These are phyloP conservation scores for Sherardia arvensis DNA, from an alignment of 257 asterid species.

Conservation along the genomic window DNA sequence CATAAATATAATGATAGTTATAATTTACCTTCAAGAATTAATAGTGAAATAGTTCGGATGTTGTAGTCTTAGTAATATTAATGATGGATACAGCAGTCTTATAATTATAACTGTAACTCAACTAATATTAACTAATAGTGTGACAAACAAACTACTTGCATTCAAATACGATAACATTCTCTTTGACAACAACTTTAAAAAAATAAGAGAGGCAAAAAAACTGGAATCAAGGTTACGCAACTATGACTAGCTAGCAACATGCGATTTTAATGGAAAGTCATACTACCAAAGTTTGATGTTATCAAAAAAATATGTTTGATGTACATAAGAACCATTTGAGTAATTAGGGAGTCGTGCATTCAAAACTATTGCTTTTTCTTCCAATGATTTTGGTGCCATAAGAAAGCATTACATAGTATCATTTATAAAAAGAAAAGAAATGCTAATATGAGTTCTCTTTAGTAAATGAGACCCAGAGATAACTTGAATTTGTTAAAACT, in stretches of 20 bases:
- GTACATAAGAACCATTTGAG: neutral
- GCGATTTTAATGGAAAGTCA: neutral
- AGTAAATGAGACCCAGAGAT: neutral
- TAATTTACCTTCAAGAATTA: too few relatives aligned
- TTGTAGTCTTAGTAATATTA: too few relatives aligned
- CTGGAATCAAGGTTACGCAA: neutral
- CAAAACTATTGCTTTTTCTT: too few relatives aligned
- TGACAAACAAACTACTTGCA: neutral
- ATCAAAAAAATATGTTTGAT: neutral
- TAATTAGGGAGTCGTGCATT: neutral
- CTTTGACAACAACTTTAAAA: neutral
- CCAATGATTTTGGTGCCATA: too few relatives aligned
- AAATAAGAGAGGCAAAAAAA: too few relatives aligned
- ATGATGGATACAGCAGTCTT: neutral
- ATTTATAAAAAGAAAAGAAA: too few relatives aligned
- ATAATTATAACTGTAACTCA: neutral
- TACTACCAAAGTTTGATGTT: too few relatives aligned
- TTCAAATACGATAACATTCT: too few relatives aligned
- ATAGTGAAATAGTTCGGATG: too few relatives aligned
- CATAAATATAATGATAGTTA: too few relatives aligned
- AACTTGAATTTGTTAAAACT: neutral
- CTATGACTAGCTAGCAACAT: neutral
- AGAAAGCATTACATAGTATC: neutral
- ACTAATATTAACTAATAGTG: neutral
- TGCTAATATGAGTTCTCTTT: neutral